Evolutionary conservation across 1,139 yeast genomes (phyloP), one percentile per base, ranked within the genome.

Genomic region (Geotrichum carabidarum): DNA sequence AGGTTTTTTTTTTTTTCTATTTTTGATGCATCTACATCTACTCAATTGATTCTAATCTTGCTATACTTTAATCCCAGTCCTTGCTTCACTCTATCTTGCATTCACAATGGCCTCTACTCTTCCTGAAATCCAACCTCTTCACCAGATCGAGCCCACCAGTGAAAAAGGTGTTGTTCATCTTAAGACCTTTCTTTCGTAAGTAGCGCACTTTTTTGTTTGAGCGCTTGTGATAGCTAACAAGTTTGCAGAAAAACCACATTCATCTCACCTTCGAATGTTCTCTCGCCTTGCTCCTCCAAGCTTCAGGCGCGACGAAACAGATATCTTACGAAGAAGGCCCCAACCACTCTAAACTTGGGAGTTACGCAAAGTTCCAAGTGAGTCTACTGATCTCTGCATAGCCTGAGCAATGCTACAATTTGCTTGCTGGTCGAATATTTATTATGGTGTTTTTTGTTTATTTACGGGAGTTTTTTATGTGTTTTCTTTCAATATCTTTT

Each of bases 281-380:
- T 48, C n/a, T 48, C 51, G 11, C 51, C 51, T n/a, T 48, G 51
- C 38, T 48, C 51, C 9, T 38, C 43, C 18, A 48, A 48, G 37
- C 45, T 48, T 5, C 43, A 48, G 27, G 27, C 44, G 4, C 51
- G 44, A 8, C 15, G 48, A 18, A 34, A 14, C 22, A 31, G 48
- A 44, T 44, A 44, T 18, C 18, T 44, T 22, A 44, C 40, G 2
- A 44, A 44, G 37, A 44, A 32, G 31, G 40, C 40, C 7, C 48
- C 48, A 7, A 44, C 40, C 22, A 18, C 48, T 7, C 37, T 44
- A 17, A 44, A 44, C n/a, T 34, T 44, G 30, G 48, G 40, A 12
- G 18, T 30, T 34, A 32, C 40, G 4, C 12, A n/a, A 7, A n/a
- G 12, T 43, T 22, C 46, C n/a, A 22, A 43, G 18, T 43, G 15